phyloP scores from a whole-genome alignment of 208 protist species.

The Trypanosoma rangeli region DNA sequence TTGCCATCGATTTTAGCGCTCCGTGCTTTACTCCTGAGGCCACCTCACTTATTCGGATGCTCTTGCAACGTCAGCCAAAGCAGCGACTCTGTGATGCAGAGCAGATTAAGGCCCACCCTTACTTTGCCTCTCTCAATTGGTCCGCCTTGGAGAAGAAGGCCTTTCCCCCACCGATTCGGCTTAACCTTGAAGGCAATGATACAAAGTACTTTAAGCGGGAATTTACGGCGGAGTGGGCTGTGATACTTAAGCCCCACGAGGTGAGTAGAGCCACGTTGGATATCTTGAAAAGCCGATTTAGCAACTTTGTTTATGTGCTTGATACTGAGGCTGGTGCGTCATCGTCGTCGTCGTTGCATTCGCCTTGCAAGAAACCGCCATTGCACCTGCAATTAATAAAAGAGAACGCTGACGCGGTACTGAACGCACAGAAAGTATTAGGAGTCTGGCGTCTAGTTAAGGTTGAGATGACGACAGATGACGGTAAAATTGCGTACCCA shows the following conservation, averaged over 20 bases:
- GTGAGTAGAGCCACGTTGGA: constrained; percentile 58
- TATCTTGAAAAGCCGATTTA: constrained; percentile 56
- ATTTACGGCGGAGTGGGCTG: constrained; percentile 80
- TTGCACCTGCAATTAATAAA: neutral
- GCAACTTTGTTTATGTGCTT: constrained; percentile 52
- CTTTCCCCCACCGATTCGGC: constrained; percentile 50
- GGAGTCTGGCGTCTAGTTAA: constrained; percentile 66
- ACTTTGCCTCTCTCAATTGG: constrained; percentile 76
- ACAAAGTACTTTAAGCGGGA: constrained; percentile 77
- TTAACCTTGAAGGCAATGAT: constrained; percentile 46
- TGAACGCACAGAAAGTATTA: constrained; percentile 29
- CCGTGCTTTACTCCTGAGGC: constrained; percentile 57
- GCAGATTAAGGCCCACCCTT: constrained; percentile 63
- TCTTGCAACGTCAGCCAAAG: constrained; percentile 55
- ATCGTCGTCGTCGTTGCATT: neutral
- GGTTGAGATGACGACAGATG: constrained; percentile 58
- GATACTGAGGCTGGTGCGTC: constrained; percentile 3
- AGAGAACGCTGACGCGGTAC: neutral
- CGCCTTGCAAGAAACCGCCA: neutral
- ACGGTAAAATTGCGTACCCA: constrained; percentile 74
- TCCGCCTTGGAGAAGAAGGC: constrained; percentile 41
- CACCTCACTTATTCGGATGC: constrained; percentile 47
- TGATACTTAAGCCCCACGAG: constrained; percentile 34
- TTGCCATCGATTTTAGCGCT: constrained; percentile 40
- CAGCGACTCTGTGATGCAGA: constrained; percentile 40